A percentile compares a stretch with the other conserved stretches of the same genome.
Conservation (phyloP, 163 green algal species). For the Coccomyxa subellipsoidea region DNA sequence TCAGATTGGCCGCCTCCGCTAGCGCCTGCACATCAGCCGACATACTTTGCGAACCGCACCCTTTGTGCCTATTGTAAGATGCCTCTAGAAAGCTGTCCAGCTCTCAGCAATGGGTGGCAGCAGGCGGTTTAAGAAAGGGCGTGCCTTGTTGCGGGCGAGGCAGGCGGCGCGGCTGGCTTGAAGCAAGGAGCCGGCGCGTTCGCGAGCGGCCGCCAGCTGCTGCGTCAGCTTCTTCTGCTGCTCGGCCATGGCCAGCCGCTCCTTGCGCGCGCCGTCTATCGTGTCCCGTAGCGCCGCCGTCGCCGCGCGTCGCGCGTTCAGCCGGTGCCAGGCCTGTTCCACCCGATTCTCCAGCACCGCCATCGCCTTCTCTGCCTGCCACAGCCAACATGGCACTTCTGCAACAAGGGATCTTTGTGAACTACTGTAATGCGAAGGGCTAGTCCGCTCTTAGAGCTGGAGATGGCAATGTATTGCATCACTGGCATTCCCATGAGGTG, state of each 20-base stretch:
- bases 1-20: constrained; percentile 39
- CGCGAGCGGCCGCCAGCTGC: constrained; percentile 72
- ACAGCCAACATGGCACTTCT: no score
- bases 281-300: constrained; percentile 59
- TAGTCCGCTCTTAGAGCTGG: no score
- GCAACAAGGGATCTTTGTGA: no score
- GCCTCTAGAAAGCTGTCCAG: not conserved
- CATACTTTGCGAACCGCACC: not conserved
- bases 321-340: constrained; percentile 78
- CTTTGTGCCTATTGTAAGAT: no score
- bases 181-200: constrained; percentile 80
- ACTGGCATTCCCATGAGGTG: no score
- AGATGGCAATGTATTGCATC: no score
- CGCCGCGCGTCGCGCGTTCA: constrained; percentile 48
- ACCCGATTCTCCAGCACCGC: constrained; percentile 84
- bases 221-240: constrained; percentile 75
- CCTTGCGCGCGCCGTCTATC: constrained; percentile 83
- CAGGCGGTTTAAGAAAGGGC: no score
- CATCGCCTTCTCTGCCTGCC: constrained; percentile 71
- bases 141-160: constrained; percentile 70
- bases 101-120: no score
- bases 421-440: no score
- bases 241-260: constrained; percentile 83
- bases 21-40: not conserved
- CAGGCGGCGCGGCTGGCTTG: constrained; percentile 50